These are phyloP conservation scores for Penicillium sp. DNA, from an alignment of 2,329 filamentous ascomycete species.

Conservation along the genomic window DNA sequence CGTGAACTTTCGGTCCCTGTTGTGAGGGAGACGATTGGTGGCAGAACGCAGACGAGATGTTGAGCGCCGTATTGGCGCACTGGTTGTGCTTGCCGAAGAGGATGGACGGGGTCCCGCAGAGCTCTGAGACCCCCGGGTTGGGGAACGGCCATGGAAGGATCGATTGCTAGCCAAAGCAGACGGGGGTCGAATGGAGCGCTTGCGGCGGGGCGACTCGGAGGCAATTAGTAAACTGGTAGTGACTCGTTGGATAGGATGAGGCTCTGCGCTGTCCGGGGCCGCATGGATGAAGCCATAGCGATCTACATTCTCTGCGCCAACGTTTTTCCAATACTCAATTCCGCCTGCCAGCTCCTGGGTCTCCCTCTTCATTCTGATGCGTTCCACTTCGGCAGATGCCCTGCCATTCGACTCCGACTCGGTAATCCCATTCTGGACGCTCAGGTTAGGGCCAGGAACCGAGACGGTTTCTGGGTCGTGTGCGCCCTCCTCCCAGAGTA, in stretches of 20 bases:
- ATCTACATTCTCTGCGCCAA: slow-evolving; percentile 57
- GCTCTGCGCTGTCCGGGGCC: slow-evolving; percentile 31
- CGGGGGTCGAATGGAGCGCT: slow-evolving; percentile 49
- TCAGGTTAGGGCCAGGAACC: slow-evolving; percentile 24
- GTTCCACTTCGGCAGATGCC: slow-evolving; percentile 27
- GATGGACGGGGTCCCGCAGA: slow-evolving; percentile 40
- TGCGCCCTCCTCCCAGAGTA: slow-evolving; percentile 39
- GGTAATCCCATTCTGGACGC: slow-evolving; percentile 13
- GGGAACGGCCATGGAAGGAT: slow-evolving; percentile 42
- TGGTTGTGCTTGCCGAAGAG: slow-evolving; percentile 46
- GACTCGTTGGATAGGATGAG: slow-evolving; percentile 52
- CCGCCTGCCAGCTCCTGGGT: slow-evolving; percentile 57
- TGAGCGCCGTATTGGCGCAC: slow-evolving; percentile 39
- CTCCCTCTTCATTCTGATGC: slow-evolving; percentile 46
- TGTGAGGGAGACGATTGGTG: slow-evolving; percentile 51
- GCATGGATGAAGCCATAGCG: slow-evolving; percentile 60
- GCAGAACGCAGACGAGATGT: slow-evolving; percentile 49
- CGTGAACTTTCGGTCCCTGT: slow-evolving; percentile 51
- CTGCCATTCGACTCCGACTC: slow-evolving; percentile 29
- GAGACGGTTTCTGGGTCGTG: slow-evolving; percentile 29
- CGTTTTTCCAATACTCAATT: slow-evolving; percentile 61
- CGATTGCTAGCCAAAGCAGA: slow-evolving; percentile 46
- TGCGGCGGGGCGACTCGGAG: slow-evolving; percentile 53
- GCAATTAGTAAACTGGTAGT: slow-evolving; percentile 56
- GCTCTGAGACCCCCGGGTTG: slow-evolving; percentile 39